A percentile compares a stretch with the other conserved stretches of the same genome.
Conservation (phyloP, 768 basidiomycete genomes). For the Suillus plorans region DNA sequence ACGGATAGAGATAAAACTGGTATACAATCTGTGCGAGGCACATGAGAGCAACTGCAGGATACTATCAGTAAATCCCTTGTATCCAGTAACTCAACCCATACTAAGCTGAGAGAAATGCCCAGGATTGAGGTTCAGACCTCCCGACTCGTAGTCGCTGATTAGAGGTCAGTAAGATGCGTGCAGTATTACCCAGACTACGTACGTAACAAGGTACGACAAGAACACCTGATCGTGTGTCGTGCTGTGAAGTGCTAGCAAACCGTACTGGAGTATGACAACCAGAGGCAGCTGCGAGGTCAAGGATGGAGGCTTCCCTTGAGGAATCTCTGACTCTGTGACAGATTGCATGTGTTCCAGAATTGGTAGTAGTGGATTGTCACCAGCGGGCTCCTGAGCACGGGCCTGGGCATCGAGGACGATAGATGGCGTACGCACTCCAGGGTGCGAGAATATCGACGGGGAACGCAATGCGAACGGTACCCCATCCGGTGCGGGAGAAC, state of each 20-base stretch:
- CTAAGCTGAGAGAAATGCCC: conserved; percentile 91
- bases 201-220: conserved; percentile 79
- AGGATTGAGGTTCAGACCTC: conserved; percentile 90
- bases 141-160: conserved; percentile 70
- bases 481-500: conserved; percentile 36
- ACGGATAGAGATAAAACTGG: conserved; percentile 91
- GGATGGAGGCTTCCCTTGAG: conserved; percentile 58
- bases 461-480: conserved; percentile 44
- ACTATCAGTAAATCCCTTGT: conserved; percentile 12
- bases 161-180: background rate
- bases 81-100: conserved; percentile 34
- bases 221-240: conserved; percentile 92
- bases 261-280: conserved; percentile 87
- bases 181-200: conserved; percentile 12
- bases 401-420: conserved; percentile 75
- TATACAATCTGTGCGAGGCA: conserved; percentile 92
- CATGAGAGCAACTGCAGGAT: conserved; percentile 78
- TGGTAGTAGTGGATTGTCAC: conserved; percentile 38
- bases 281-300: conserved; percentile 76
- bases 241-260: conserved; percentile 82
- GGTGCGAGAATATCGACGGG: conserved; percentile 81
- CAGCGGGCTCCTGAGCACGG: conserved; percentile 39
- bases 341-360: conserved; percentile 49
- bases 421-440: conserved; percentile 77
- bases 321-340: conserved; percentile 34